Conservation (phyloP, 495 filamentous ascomycete species). For the Neurospora africana region DNA sequence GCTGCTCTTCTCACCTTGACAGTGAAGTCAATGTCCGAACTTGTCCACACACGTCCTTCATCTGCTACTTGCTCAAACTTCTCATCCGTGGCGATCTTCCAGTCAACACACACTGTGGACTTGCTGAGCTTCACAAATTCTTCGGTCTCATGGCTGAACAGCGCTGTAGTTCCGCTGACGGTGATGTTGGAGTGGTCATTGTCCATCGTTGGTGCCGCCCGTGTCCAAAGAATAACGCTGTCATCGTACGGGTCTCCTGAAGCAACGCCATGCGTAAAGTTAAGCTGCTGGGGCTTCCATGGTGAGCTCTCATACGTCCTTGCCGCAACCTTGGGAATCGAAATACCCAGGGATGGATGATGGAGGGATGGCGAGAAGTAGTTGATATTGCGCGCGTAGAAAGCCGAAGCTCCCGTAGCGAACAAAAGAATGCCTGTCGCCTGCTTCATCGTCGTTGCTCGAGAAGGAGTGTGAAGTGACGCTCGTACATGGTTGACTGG, state of each 20-base stretch:
- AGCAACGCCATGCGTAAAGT: constrained; percentile 62
- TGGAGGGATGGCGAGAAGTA: constrained; percentile 48
- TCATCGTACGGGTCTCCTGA: constrained; percentile 56
- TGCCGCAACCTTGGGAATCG: constrained; percentile 34
- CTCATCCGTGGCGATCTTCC: constrained; percentile 30
- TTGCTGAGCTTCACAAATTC: constrained; percentile 31
- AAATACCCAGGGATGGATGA: constrained; percentile 46
- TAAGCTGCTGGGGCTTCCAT: constrained; percentile 33
- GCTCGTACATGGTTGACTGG: not conserved
- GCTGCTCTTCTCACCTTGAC: constrained; percentile 38
- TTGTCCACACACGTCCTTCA: constrained; percentile 43
- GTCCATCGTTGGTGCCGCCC: constrained; percentile 44
- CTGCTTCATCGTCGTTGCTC: not conserved
- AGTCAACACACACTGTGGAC: constrained; percentile 50
- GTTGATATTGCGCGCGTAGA: constrained; percentile 43
- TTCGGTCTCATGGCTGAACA: constrained; percentile 47
- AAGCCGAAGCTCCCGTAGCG: constrained; percentile 10
- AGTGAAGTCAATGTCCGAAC: constrained; percentile 59
- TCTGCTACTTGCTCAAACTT: constrained; percentile 17
- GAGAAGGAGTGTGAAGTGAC: not conserved
- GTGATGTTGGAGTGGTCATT: constrained; percentile 48
- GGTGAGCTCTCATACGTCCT: constrained; percentile 24
- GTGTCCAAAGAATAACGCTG: constrained; percentile 58
- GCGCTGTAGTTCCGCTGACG: constrained; percentile 40
- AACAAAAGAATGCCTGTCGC: not conserved